These are phyloP conservation scores for Melampsora larici-populina DNA, from an alignment of 1,284 basidiomycete species.

Conservation along the genomic window DNA sequence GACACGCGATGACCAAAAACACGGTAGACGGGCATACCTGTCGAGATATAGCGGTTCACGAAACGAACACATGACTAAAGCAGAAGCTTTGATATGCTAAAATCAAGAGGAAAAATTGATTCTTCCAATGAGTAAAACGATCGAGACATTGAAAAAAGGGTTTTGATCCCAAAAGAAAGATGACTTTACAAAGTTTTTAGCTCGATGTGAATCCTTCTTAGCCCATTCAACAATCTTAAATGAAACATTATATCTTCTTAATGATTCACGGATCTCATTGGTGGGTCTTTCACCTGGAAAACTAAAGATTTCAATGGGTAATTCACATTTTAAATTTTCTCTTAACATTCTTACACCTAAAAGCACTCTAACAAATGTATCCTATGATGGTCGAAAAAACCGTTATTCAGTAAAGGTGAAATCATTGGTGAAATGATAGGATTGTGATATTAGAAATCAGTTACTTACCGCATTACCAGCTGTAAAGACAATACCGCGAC, in stretches of 20 bases:
- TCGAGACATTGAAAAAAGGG: background rate
- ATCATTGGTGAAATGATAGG: too few species aligned
- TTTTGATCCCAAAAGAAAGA: background rate
- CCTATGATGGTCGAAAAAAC: constrained; percentile 11
- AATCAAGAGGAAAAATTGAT: too few species aligned
- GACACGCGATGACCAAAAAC: background rate
- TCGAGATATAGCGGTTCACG: constrained; percentile 57
- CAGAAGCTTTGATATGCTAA: constrained; percentile 58
- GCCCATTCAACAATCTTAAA: constrained; percentile 54
- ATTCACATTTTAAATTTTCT: constrained; percentile 48
- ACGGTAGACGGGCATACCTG: constrained; percentile 2
- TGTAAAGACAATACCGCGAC: constrained; percentile 57
- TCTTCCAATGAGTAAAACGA: too few species aligned
- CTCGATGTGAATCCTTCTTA: constrained; percentile 51
- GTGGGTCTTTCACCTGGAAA: constrained; percentile 56
- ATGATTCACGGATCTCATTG: constrained; percentile 51
- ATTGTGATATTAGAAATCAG: constrained; percentile 47
- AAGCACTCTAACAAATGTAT: constrained; percentile 15
- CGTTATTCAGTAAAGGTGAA: too few species aligned
- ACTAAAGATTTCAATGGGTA: constrained; percentile 57
- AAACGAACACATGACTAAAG: constrained; percentile 56
- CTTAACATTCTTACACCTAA: constrained; percentile 18
- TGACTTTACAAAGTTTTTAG: constrained; percentile 51
- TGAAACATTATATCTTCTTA: constrained; percentile 53
- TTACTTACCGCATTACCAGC: constrained; percentile 56